Evolutionary conservation across 2,329 filamentous ascomycete species (phyloP), one percentile per base, ranked within the genome.

Genomic region (Tolypocladium tundrense): DNA sequence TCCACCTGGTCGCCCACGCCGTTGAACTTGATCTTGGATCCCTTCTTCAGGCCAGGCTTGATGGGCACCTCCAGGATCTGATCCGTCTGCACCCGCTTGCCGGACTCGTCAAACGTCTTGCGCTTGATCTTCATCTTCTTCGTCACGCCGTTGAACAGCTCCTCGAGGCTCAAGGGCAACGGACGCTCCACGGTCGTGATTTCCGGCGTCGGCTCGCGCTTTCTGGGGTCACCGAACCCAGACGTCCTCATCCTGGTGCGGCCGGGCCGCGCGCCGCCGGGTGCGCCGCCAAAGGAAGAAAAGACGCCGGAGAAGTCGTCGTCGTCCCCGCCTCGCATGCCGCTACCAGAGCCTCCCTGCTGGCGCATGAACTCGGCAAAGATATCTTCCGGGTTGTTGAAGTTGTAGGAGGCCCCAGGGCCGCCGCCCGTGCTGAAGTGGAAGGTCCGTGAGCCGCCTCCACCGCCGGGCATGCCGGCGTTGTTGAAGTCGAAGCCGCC

Each of bases 51-150:
- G 59, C 94, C 94, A 7, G 91, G 87, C 77, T 97, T 97, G 76
- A 99, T 96, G 53, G 91, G 91, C 56, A 97, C 93, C 69, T 96
- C 91, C 37, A 99, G 77, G 21, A 97, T 90, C 68, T 92, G 89
- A 66, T 99, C 94, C 60, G 92, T 89, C 3, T 87, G 88, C 50
- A 84, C 90, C 65, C 91, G 86, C 78, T 96, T 96, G 59, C 91
- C 91, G 0, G 81, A 86, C 24, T 86, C 79, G 72, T 99, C 94
- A 71, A 90, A 97, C 21, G 88, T 91, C 84, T 97, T 97, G 68
- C 93, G 85, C 79, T 96, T 97, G 63, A 97, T 96, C 77, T 94
- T 96, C 82, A 99, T 91, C 81, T 96, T 97, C 83, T 99, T 99
- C 54, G 88, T 91, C 41, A 86, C 85, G 45, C 94, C 94, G 33